These are phyloP conservation scores for Eimeria praecox DNA, from an alignment of 169 alveolate genomes.

Conservation along the genomic window DNA sequence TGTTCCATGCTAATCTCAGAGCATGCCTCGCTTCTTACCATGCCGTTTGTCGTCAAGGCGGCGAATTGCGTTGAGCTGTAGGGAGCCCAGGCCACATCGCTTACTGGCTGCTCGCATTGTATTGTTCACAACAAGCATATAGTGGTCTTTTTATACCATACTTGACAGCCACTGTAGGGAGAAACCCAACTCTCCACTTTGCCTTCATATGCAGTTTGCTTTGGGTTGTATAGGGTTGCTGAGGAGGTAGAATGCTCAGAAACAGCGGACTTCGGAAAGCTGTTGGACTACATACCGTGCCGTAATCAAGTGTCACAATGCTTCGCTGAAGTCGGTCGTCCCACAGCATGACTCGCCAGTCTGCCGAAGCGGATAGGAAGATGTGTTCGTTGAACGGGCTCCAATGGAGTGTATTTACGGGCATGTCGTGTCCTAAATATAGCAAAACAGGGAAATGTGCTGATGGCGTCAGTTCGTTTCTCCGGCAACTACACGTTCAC, in stretches of 20 bases:
- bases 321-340: slow-evolving; percentile 92
- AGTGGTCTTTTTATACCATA: not conserved
- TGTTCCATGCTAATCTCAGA: not conserved
- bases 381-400: slow-evolving; percentile 95
- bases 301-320: slow-evolving; percentile 94
- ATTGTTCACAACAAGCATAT: not conserved
- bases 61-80: slow-evolving; percentile 96
- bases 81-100: slow-evolving; percentile 97
- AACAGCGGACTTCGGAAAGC: not conserved
- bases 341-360: slow-evolving; percentile 98
- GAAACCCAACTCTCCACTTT: not conserved
- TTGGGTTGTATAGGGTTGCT: not conserved
- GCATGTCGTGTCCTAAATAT: slow-evolving; percentile 91
- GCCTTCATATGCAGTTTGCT: not conserved
- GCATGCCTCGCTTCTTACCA: slow-evolving; percentile 79
- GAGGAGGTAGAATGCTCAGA: not conserved
- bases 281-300: slow-evolving; percentile 78
- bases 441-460: not conserved
- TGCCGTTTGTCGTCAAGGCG: slow-evolving; percentile 94
- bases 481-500: not conserved
- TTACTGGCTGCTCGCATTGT: slow-evolving; percentile 88
- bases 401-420: slow-evolving; percentile 96
- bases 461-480: not conserved
- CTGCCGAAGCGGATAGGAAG: slow-evolving; percentile 96
- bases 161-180: not conserved